These are phyloP conservation scores for Rhodotorula sp. DNA, from an alignment of 1,284 basidiomycete genomes.

Conservation along the genomic window DNA sequence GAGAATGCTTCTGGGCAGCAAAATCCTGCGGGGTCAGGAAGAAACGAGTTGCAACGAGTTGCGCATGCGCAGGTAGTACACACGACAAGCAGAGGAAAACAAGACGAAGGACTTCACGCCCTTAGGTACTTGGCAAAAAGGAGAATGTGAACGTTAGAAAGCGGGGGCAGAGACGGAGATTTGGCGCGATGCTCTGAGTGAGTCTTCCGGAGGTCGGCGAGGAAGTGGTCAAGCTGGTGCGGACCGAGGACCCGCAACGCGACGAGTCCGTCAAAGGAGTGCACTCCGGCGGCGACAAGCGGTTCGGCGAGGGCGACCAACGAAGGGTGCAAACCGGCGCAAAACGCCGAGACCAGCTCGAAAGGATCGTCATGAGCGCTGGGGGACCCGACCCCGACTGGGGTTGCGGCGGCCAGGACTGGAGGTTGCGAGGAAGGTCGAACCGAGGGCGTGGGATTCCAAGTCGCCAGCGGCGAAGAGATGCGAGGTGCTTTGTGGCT, in stretches of 20 bases:
- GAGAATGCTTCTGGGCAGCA: too few relatives aligned
- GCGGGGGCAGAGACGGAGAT: background rate
- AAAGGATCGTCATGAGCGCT: background rate
- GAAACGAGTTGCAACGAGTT: background rate
- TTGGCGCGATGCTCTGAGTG: background rate
- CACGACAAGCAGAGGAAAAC: background rate
- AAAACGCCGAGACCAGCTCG: background rate
- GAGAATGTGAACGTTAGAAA: background rate
- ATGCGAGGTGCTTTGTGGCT: background rate
- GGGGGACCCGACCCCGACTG: background rate
- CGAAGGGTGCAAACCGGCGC: background rate
- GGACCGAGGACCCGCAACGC: background rate
- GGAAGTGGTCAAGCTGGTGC: background rate
- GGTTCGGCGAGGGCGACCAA: background rate
- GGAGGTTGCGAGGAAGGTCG: background rate
- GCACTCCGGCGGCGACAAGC: background rate
- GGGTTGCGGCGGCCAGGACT: background rate
- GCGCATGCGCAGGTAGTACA: background rate
- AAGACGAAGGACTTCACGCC: background rate
- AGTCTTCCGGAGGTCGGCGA: background rate
- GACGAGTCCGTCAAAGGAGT: background rate
- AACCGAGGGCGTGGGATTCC: too few relatives aligned
- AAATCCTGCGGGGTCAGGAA: background rate
- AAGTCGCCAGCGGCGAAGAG: background rate
- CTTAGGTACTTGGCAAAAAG: background rate